Conservation (phyloP, 495 filamentous ascomycete species). For the Aspergillus leporis region DNA sequence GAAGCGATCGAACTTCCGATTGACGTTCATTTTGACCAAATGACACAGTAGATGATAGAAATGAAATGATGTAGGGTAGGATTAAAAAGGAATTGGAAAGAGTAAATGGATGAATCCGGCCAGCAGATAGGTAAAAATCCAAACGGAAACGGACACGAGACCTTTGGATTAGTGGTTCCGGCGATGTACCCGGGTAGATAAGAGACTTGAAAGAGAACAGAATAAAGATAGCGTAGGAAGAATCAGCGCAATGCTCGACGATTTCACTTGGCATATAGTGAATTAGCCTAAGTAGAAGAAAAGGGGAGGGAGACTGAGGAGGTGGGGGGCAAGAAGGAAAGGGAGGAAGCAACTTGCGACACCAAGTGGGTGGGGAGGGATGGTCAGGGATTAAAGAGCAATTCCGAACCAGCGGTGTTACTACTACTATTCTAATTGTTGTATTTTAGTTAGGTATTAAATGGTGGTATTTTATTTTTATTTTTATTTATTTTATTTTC, state of each 20-base stretch:
- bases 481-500: not conserved
- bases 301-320: conserved; percentile 1
- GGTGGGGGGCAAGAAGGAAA: conserved; percentile 21
- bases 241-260: not conserved
- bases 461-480: not conserved
- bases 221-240: not conserved
- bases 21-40: conserved; percentile 73
- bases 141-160: not conserved
- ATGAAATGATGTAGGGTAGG: conserved; percentile 9
- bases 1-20: conserved; percentile 93
- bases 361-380: not conserved
- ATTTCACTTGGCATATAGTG: not conserved
- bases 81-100: conserved; percentile 11
- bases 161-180: not conserved
- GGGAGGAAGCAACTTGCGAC: conserved; percentile 16
- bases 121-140: not conserved
- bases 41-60: conserved; percentile 5
- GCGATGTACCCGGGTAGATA: not conserved
- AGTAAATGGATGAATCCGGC: conserved; percentile 2
- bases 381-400: not conserved
- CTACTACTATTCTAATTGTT: too few relatives aligned
- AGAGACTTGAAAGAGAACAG: not conserved
- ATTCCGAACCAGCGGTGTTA: not conserved
- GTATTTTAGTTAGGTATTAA: too few relatives aligned
- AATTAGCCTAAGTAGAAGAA: not conserved